Evolutionary conservation across 768 basidiomycete species (phyloP), one percentile per base, ranked within the genome.

Genomic region (Mrakia hoshinonis): DNA sequence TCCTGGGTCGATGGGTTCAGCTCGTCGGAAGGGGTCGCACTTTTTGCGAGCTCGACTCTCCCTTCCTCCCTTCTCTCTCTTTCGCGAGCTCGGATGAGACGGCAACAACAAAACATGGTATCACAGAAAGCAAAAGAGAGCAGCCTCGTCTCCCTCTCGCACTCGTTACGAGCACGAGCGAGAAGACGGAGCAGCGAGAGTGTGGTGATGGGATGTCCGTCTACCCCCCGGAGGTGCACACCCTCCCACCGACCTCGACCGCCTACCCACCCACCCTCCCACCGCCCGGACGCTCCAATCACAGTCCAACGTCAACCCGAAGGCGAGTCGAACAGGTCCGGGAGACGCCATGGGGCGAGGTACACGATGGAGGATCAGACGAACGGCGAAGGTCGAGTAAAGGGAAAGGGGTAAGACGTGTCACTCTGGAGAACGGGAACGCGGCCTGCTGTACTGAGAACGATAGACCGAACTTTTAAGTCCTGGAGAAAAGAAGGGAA

Each of bases 341-440:
- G 29, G 43, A 51, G 13, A 48, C 39, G 31, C 46, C 26, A 51
- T 10, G n/a, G 7, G 13, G 43, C 26, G 20, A 9, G 24, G 48
- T n/a, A 47, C 15, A 43, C 43, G 43, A 7, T 11, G 46, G 39
- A 31, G 26, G 20, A 24, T 65, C 63, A 48, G 31, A 65, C 63
- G 48, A 51, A 65, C 63, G 48, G 63, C 48, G 48, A 65, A 65
- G 63, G 46, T 65, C 48, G 46, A 65, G 63, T 9, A 51, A 51
- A 65, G 48, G 39, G 48, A 51, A 65, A 65, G 63, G 63, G 31
- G 20, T 39, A 31, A 51, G 48, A 47, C 43, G 48, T 4, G 31
- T 13, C 46, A 20, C 63, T 65, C 63, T 65, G 46, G 63, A 51
- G 63, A 65, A 65, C 63, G 63, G 63, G 63, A 65, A 65, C 63